A percentile compares a stretch with the other conserved stretches of the same genome.
Conservation (phyloP, 306 rosid species). For the Vicia faba region DNA sequence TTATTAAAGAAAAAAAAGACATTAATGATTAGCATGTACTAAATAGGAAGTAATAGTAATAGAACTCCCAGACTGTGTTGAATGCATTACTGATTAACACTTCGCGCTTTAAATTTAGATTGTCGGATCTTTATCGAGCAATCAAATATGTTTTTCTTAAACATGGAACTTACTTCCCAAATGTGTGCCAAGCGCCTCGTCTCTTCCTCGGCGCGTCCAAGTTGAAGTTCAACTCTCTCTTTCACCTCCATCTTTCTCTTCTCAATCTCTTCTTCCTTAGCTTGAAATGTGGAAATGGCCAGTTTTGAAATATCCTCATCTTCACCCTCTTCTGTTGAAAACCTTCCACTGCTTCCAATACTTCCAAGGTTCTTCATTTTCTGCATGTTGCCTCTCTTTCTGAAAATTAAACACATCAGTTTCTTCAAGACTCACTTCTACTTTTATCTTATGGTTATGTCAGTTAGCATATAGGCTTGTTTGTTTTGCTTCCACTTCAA, state of each 20-base stretch:
- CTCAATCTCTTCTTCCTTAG: slow-evolving; percentile 91
- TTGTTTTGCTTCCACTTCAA: slow-evolving; percentile 66
- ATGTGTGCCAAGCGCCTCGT: slow-evolving; percentile 76
- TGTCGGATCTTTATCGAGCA: too few relatives aligned
- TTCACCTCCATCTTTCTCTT: slow-evolving; percentile 81
- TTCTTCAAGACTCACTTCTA: slow-evolving; percentile 29
- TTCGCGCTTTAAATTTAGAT: too few relatives aligned
- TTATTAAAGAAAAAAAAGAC: slow-evolving; percentile 23
- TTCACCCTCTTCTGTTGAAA: slow-evolving; percentile 54
- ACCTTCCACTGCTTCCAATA: slow-evolving; percentile 62
- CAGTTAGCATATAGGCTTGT: slow-evolving; percentile 27
- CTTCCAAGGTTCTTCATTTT: slow-evolving; percentile 66
- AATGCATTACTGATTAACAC: too few relatives aligned
- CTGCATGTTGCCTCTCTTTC: slow-evolving; percentile 44
- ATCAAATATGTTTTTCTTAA: background rate
- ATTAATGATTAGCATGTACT: background rate
- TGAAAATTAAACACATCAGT: slow-evolving; percentile 37
- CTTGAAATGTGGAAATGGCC: slow-evolving; percentile 67
- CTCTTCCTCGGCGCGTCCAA: slow-evolving; percentile 89
- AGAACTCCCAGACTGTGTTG: too few relatives aligned
- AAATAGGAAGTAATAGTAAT: background rate
- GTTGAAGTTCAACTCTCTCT: slow-evolving; percentile 79
- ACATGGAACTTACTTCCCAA: slow-evolving; percentile 76
- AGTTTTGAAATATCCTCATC: slow-evolving; percentile 63
- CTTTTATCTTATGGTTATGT: slow-evolving; percentile 32